Conservation (phyloP, 805 yeast species). For the Pichia eremophila region DNA sequence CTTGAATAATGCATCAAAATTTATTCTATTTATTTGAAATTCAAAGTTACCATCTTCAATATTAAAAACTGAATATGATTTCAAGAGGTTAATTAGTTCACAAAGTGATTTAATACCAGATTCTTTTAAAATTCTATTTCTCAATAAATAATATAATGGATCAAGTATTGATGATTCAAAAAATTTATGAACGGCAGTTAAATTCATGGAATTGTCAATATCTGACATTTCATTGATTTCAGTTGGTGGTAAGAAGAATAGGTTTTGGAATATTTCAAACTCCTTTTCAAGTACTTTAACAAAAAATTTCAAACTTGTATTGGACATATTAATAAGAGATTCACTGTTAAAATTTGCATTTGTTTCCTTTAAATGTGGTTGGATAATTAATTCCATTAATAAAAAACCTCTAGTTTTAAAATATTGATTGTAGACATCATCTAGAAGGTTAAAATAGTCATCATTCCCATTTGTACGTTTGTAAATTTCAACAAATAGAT, state of each 20-base stretch:
- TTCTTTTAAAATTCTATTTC: constrained; percentile 64
- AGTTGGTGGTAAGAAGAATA: constrained; percentile 33
- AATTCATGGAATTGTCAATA: constrained; percentile 23
- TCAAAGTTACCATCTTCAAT: constrained; percentile 33
- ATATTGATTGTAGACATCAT: constrained; percentile 58
- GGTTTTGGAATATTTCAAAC: constrained; percentile 42
- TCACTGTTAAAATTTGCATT: constrained; percentile 13
- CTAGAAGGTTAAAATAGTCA: constrained; percentile 54
- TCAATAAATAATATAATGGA: constrained; percentile 63
- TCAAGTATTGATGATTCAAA: constrained; percentile 52
- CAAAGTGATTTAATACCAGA: constrained; percentile 58
- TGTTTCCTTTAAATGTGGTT: constrained; percentile 16
- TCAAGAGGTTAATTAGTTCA: constrained; percentile 63
- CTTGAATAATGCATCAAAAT: constrained; percentile 51
- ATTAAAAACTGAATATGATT: constrained; percentile 34
- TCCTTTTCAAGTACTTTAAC: constrained; percentile 56
- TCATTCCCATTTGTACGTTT: constrained; percentile 12
- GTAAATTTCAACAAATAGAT: not conserved
- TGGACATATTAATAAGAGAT: constrained; percentile 49
- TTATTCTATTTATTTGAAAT: constrained; percentile 22
- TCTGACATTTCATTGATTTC: constrained; percentile 5
- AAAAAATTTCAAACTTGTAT: constrained; percentile 51
- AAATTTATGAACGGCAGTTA: constrained; percentile 41
- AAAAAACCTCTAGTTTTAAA: constrained; percentile 47
- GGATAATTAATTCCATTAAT: constrained; percentile 30